A percentile compares a stretch with the other conserved stretches of the same genome.
These are phyloP conservation scores for Botrytis cinerea DNA, from an alignment of 2,329 filamentous ascomycete genomes.

Conservation along the genomic window DNA sequence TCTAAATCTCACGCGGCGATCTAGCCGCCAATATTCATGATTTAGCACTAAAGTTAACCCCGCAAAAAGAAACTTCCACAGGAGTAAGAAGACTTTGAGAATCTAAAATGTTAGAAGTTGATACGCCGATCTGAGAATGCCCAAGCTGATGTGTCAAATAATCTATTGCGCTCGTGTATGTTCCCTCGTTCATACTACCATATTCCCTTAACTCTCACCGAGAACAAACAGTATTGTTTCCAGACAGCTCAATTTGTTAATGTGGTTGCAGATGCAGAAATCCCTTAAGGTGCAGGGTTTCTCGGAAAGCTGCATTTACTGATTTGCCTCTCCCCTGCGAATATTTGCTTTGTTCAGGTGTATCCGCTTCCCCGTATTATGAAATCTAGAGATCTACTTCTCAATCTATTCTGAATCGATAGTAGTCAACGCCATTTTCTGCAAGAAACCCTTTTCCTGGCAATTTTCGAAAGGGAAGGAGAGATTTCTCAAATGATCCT, in stretches of 20 bases:
- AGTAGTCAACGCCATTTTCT: not conserved
- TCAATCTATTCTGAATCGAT: not conserved
- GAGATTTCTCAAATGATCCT: not conserved
- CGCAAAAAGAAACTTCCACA: not conserved
- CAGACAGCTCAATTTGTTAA: not conserved
- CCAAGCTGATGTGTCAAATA: accelerated
- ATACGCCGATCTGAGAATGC: accelerated
- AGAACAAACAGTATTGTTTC: not conserved
- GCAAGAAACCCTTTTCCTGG: not conserved
- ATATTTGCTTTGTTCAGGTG: not conserved
- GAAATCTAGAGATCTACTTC: not conserved
- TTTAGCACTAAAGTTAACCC: too few species aligned
- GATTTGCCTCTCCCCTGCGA: not conserved
- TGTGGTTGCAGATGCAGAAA: not conserved
- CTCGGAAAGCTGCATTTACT: not conserved
- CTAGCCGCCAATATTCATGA: not conserved
- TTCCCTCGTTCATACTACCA: not conserved
- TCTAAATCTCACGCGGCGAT: not conserved
- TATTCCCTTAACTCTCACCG: not conserved
- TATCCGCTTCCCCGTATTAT: not conserved
- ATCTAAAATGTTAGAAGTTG: not conserved
- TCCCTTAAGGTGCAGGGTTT: not conserved
- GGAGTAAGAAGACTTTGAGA: not conserved
- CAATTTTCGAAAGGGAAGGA: not conserved
- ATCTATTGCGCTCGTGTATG: not conserved